Conservation (phyloP, 78 protist species). For the Kipferlia bialata region DNA sequence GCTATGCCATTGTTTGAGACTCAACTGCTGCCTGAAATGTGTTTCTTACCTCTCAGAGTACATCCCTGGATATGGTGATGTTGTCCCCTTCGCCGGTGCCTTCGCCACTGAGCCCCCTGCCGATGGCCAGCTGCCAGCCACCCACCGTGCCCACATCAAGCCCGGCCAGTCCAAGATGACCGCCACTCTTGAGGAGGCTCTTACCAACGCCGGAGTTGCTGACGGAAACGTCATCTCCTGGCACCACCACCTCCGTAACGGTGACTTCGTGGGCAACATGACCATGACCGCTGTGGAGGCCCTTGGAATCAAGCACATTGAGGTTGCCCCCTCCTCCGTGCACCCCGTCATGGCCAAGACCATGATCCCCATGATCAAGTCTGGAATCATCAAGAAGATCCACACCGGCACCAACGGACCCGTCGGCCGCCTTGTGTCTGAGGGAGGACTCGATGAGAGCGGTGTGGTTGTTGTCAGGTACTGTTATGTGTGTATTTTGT, state of each 20-base stretch:
- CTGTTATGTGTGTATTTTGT: too few relatives aligned
- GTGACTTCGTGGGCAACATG: background rate
- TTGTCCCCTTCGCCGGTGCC: background rate
- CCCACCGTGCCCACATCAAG: too few relatives aligned
- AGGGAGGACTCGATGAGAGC: background rate
- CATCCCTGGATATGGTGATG: background rate
- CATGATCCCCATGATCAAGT: background rate
- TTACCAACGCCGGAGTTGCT: background rate
- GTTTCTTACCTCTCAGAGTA: background rate
- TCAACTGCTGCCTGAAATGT: too few relatives aligned
- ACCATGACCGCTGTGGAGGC: background rate
- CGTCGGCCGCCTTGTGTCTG: constrained; percentile 2
- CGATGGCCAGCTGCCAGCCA: too few relatives aligned
- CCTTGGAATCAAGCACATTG: background rate
- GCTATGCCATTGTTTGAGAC: too few relatives aligned
- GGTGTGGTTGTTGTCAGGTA: too few relatives aligned
- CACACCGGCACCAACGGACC: constrained; percentile 14
- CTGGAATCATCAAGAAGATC: constrained; percentile 1
- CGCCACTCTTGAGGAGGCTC: background rate
- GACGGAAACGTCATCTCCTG: constrained; percentile 12
- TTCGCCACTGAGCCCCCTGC: too few relatives aligned
- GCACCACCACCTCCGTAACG: constrained; percentile 17
- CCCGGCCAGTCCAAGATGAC: constrained; percentile 14
- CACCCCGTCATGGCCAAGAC: background rate
- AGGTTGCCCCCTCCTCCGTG: constrained; percentile 16